Base-by-base conservation (phyloP, 305 asterid species). In the Stenogyne calaminthoides region DNA sequence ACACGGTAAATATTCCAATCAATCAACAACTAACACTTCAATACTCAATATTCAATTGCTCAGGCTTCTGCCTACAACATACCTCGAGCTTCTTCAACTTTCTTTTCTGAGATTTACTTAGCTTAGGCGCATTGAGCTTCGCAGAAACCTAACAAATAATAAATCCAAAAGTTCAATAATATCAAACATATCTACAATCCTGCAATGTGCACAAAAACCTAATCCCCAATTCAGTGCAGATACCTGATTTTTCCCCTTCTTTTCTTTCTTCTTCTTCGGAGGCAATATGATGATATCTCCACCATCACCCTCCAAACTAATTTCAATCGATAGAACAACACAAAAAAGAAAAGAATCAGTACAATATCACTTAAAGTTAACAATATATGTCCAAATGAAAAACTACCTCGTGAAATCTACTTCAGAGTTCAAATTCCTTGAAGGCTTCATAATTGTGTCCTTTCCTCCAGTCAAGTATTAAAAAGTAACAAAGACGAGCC, bases 1-100 rank as follows among this genome's bases (percentile, higher is more conserved):
- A 67, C 69, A 85, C 32, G 44, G 42, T 36, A 76, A 9, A 77
- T 74, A 57, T 19, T 10, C 25, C 63, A 51, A 69, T 67, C 55
- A 76, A 58, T 57, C 49, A 76, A 65, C 54, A 44, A 15, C 56
- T 59, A 57, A 71, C 14, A 60, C 75, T 67, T 47, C 57, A 71
- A 47, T 11, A 69, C 16, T 6, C 47, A 15, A 61, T 61, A 61
- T 15, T 49, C 19, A 64, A 67, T 54, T 14, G 10, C 37, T 6
- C 42, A 64, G 67, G 36, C 7, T 9, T 49, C 62, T 72, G 64
- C 54, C 56, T 32, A 78, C 15, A 25, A 76, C 80, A 42, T 55
- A 91, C 97, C 97, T 90, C 91, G 44, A 94, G 68, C 80, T 82
- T 94, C 91, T 82, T 87, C 66, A 93, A 66, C 84, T 87, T 93